Percentiles rank a stretch among this genome's conserved stretches.
Conservation (phyloP, 495 filamentous ascomycete species). For the Cercophora newfieldiana region DNA sequence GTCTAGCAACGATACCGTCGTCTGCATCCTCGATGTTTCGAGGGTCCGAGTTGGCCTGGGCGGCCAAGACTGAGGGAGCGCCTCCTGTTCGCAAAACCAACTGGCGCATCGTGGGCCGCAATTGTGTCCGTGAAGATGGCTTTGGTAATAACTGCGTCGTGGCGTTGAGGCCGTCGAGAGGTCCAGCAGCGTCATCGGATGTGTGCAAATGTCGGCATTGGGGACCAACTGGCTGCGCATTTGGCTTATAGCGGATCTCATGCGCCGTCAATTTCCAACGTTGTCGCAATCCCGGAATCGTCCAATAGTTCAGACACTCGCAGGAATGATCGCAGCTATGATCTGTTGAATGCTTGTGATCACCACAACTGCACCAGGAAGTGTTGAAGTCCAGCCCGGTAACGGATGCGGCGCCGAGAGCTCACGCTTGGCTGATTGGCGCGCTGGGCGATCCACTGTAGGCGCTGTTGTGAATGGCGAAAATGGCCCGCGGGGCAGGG, state of each 20-base stretch:
- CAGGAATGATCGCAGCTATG: constrained; percentile 11
- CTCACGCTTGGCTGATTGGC: neutral
- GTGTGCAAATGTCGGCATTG: neutral
- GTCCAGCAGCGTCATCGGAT: neutral
- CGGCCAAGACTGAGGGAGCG: neutral
- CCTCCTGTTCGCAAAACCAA: too few relatives aligned
- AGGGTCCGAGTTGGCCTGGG: neutral
- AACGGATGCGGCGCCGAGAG: constrained; percentile 2
- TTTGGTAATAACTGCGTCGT: neutral
- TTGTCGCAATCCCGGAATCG: neutral
- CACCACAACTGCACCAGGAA: neutral
- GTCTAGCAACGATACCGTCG: constrained; percentile 8
- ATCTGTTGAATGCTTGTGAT: constrained; percentile 4
- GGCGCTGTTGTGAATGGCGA: neutral
- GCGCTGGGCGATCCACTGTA: neutral
- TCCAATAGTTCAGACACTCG: neutral
- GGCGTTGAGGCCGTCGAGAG: too few relatives aligned
- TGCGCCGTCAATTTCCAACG: neutral
- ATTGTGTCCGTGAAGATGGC: neutral
- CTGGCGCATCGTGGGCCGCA: too few relatives aligned
- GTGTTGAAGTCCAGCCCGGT: neutral
- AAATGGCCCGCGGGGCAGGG: neutral
- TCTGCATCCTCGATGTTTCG: constrained; percentile 12
- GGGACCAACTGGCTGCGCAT: neutral
- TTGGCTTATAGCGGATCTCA: neutral